Percentiles rank a stretch among this genome's conserved stretches.
phyloP scores from a whole-genome alignment of 1,284 basidiomycete genomes.

The Rhodotorula sp. region DNA sequence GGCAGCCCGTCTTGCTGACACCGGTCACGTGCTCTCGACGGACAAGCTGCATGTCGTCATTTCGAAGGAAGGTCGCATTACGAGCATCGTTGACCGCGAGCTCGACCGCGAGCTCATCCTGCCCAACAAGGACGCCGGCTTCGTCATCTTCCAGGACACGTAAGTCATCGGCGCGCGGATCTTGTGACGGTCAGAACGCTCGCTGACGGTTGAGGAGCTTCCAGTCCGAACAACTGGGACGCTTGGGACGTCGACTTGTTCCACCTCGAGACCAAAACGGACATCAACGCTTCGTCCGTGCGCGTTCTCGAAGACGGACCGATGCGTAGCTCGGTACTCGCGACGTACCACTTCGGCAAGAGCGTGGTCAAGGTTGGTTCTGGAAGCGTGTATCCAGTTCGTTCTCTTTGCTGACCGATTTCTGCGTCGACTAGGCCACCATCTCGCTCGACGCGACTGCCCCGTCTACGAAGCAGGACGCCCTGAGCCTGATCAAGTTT shows the following conservation, averaged over 20 bases:
- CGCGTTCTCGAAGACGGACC: conserved; percentile 75
- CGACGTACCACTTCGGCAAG: conserved; percentile 71
- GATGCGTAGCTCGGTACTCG: conserved; percentile 69
- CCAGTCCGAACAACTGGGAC: conserved; percentile 18
- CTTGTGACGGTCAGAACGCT: background rate
- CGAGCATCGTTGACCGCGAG: conserved; percentile 72
- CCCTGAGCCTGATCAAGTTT: conserved; percentile 76
- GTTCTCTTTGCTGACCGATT: background rate
- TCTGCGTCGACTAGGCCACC: conserved; percentile 32
- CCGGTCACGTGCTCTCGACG: conserved; percentile 70
- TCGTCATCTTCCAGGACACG: conserved; percentile 75
- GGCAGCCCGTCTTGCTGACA: conserved; percentile 35
- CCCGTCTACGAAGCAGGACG: conserved; percentile 62
- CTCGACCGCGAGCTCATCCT: conserved; percentile 77
- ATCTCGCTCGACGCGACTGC: conserved; percentile 82
- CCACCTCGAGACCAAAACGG: conserved; percentile 71
- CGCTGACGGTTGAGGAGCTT: background rate
- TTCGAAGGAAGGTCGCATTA: conserved; percentile 69
- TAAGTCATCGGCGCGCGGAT: conserved; percentile 45
- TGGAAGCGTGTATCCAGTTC: background rate
- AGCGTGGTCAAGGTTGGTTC: conserved; percentile 66
- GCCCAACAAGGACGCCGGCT: conserved; percentile 71
- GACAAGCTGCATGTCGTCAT: conserved; percentile 71
- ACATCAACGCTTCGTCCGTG: conserved; percentile 71
- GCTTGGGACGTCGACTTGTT: conserved; percentile 71